Conservation (phyloP, 192 early-diverging fungal genomes). For the Coemansia sp. region DNA sequence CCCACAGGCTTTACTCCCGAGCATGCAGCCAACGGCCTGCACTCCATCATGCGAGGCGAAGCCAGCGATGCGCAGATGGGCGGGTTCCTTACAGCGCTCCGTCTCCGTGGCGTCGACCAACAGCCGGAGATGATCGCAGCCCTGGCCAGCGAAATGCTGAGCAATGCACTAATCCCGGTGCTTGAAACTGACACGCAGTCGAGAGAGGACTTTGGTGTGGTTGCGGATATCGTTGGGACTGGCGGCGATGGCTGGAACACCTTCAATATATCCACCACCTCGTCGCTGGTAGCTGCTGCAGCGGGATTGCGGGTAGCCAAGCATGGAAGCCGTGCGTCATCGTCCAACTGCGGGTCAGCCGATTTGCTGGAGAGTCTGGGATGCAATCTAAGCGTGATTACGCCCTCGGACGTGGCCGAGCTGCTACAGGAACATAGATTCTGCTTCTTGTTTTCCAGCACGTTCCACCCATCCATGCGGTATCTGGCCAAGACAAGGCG, state of each 20-base stretch:
- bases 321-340: constrained; percentile 92
- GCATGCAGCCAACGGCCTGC: constrained; percentile 59
- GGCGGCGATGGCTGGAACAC: constrained; percentile 99
- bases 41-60: constrained; percentile 73
- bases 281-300: constrained; percentile 87
- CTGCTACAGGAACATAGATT: constrained; percentile 67
- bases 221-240: constrained; percentile 94
- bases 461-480: constrained; percentile 89
- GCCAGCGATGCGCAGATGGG: constrained; percentile 83
- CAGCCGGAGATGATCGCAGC: constrained; percentile 79
- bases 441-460: constrained; percentile 91
- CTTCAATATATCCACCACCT: constrained; percentile 94
- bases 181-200: constrained; percentile 47
- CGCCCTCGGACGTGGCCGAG: constrained; percentile 63
- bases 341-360: constrained; percentile 89
- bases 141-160: constrained; percentile 69
- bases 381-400: constrained; percentile 66
- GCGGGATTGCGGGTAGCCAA: constrained; percentile 89
- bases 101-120: constrained; percentile 65
- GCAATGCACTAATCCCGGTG: constrained; percentile 60
- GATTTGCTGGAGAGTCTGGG: constrained; percentile 87
- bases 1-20: constrained; percentile 61
- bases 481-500: constrained; percentile 67
- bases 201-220: constrained; percentile 39
- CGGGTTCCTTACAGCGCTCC: constrained; percentile 80